Conservation (phyloP, 805 yeast genomes). For the Lachancea fermentati region DNA sequence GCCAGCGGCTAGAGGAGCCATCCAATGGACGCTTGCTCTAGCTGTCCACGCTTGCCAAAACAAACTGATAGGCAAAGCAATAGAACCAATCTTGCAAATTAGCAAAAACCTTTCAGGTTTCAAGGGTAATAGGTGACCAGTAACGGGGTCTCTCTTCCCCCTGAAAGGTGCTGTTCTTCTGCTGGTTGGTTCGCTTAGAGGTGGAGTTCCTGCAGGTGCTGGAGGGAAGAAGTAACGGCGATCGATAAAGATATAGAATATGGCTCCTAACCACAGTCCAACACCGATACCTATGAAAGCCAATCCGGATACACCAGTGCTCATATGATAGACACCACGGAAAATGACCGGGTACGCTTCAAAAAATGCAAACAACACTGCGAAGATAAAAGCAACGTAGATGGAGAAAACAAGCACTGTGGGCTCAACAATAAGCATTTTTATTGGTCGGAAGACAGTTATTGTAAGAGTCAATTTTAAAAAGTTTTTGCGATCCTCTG, state of each 20-base stretch:
- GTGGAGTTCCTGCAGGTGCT: conserved; percentile 54
- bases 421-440: conserved; percentile 69
- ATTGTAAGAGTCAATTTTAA: conserved; percentile 42
- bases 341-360: conserved; percentile 76
- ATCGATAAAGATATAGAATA: conserved; percentile 46
- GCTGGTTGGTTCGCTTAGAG: conserved; percentile 35
- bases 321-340: conserved; percentile 57
- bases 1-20: conserved; percentile 72
- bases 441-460: conserved; percentile 56
- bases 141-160: conserved; percentile 40
- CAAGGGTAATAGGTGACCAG: conserved; percentile 50
- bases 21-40: conserved; percentile 58
- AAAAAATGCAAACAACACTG: conserved; percentile 73
- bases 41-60: conserved; percentile 86
- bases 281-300: conserved; percentile 68
- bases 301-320: conserved; percentile 56
- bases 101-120: conserved; percentile 58
- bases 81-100: conserved; percentile 61
- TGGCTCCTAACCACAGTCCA: conserved; percentile 55
- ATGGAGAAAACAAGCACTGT: conserved; percentile 64
- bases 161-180: conserved; percentile 30
- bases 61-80: conserved; percentile 58
- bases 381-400: conserved; percentile 70
- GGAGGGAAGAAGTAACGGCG: conserved; percentile 45
- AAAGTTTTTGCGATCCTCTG: conserved; percentile 34